Evolutionary conservation across 108 stramenopile species (phyloP), one percentile per base, ranked within the genome.

Genomic region (Parmales sp.): DNA sequence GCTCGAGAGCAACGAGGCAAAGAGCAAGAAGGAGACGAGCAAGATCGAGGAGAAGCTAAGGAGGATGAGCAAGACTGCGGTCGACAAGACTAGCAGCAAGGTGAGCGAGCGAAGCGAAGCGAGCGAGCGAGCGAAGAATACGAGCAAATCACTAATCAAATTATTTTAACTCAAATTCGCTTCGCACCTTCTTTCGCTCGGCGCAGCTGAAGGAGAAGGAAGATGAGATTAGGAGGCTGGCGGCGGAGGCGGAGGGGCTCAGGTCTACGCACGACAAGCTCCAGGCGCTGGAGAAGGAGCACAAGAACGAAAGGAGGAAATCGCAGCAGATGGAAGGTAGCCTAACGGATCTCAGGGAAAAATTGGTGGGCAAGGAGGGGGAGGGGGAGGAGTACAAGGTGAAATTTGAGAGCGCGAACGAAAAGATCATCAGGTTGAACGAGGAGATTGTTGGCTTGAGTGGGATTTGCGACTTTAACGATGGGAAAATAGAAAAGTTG

Each of bases 211-310:
- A 28, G 54, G 54, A 60, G 54, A 60, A 60, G 54, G 54, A 60
- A 34, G 36, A 34, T 16, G 54, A 60, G 54, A 5, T 60, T 28
- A 60, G 16, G 26, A 60, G 31, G 54, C 31, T 60, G 8, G 54
- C 54, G 31, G 54, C 29, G 54, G 54, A 60, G 54, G 54, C 54
- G 31, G 54, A 60, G 54, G 54, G 31, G 31, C 28, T 60, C 31
- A 60, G 54, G 54, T 19, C 54, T 23, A 26, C 28, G 3, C 9
- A 5, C 3, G 54, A 60, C 31, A 60, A 60, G 31, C 31, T 60
- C 29, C 29, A 60, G 31, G 54, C 29, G 28, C 28, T 60, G 8
- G 54, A 60, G 54, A 60, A 60, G 54, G 54, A 60, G 16, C 54
- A 60, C 54, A 34, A 34, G 28, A 60, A 60, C 31, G 54, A 60